Base-by-base conservation (phyloP, 495 filamentous ascomycete genomes). In the Xylaria flabelliformis region DNA sequence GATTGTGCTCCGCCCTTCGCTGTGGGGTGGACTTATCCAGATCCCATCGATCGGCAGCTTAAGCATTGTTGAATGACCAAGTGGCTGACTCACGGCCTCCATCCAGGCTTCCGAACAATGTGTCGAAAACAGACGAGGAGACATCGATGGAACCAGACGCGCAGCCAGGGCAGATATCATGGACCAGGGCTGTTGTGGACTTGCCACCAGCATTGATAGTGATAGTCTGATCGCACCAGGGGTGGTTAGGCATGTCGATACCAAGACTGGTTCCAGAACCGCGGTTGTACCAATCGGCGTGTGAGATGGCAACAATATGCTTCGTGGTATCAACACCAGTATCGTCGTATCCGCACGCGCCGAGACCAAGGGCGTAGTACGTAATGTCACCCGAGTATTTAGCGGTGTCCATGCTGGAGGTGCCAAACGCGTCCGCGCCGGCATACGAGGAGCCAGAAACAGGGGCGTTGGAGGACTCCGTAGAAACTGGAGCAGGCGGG, bases 101-200 rank as follows among this genome's bases (percentile, higher is more conserved):
- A 13, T 67, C 75, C 8, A 83, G 73, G 21, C 75, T 69, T 26
- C 79, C 81, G 72, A 85, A 84, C 15, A 89, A 76, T 13, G 80
- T 76, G 0, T 42, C 4, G 72, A 88, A 89, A 41, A 82, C 79
- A 56, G 80, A 76, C 73, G 82, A 73, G 53, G 85, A 84, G 55
- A 85, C 84, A 64, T 89, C 87, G 46, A 89, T 84, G 66, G 80
- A 77, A 64, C 73, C 72, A 21, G 48, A 69, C 0, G 56, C 71
- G 76, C 93, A 94, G 76, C 91, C 91, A 78, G 87, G 87, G 85
- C 93, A 95, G 83, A 92, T 92, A 86, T 95, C 93, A 51, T 88
- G 88, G 61, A 93, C 88, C 15, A 67, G 84, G 48, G 88, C 91
- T 5, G 73, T 84, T 63, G 77, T 75, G 21, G 86, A 86, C 79